Conservation (phyloP, 352 stramenopile species). For the Globisporangium iwayamae region DNA sequence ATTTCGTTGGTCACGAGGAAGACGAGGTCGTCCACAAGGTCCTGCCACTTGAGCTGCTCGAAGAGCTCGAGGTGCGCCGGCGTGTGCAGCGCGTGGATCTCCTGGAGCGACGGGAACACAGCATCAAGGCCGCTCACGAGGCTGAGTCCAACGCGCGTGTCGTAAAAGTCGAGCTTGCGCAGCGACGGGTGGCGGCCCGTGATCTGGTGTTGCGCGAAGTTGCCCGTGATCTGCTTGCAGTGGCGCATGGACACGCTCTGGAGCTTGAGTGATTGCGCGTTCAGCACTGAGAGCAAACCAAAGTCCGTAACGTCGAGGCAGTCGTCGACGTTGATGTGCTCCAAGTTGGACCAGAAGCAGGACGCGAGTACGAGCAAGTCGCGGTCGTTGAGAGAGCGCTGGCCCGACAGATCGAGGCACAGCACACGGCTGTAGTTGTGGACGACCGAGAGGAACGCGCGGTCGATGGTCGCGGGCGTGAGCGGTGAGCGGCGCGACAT, state of each 20-base stretch:
- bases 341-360: constrained; percentile 73
- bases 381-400: constrained; percentile 59
- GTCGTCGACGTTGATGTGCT: constrained; percentile 61
- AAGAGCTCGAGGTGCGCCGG: constrained; percentile 69
- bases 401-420: constrained; percentile 62
- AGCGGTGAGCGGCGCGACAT: constrained; percentile 57
- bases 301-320: constrained; percentile 82
- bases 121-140: constrained; percentile 50
- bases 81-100: constrained; percentile 63
- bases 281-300: constrained; percentile 73
- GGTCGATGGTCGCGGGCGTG: constrained; percentile 41
- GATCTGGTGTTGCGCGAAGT: constrained; percentile 37
- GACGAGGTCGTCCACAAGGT: constrained; percentile 46
- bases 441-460: constrained; percentile 53
- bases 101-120: constrained; percentile 58
- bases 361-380: constrained; percentile 80
- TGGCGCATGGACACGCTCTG: constrained; percentile 61
- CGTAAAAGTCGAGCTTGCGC: constrained; percentile 49
- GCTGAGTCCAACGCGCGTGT: constrained; percentile 47
- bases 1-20: constrained; percentile 60
- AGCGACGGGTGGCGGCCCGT: constrained; percentile 63
- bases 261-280: constrained; percentile 73
- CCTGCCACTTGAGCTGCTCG: constrained; percentile 30
- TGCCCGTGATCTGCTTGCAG: constrained; percentile 72
- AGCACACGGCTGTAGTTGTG: constrained; percentile 67